Conservation (phyloP, 1,284 basidiomycete species). For the Fomitiporia mediterranea region DNA sequence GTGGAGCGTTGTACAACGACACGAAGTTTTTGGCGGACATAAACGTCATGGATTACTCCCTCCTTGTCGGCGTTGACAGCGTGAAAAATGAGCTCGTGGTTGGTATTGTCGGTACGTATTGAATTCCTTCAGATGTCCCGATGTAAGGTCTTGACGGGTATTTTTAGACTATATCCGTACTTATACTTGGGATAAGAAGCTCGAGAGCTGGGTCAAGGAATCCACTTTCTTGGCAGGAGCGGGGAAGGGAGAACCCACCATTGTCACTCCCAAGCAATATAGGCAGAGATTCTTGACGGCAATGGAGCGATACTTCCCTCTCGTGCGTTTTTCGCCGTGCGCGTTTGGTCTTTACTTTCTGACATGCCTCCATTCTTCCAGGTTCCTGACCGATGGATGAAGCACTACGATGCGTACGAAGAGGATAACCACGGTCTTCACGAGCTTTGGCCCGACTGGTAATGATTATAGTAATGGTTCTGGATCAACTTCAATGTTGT, state of each 20-base stretch:
- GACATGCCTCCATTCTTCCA: slow-evolving; percentile 27
- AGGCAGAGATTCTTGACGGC: slow-evolving; percentile 84
- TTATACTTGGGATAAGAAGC: slow-evolving; percentile 97
- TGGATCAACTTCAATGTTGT: neutral
- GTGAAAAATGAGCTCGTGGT: slow-evolving; percentile 82
- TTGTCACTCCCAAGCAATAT: slow-evolving; percentile 85
- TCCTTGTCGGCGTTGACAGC: slow-evolving; percentile 91
- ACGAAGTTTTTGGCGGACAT: slow-evolving; percentile 91
- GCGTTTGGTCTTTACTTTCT: slow-evolving; percentile 16
- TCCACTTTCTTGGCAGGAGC: slow-evolving; percentile 80
- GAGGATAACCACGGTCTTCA: slow-evolving; percentile 56
- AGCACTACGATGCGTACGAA: slow-evolving; percentile 69
- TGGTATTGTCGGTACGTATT: slow-evolving; percentile 85
- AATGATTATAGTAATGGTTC: slow-evolving; percentile 9
- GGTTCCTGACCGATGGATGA: slow-evolving; percentile 87
- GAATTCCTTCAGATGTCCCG: neutral
- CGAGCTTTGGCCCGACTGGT: slow-evolving; percentile 54
- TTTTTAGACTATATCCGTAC: slow-evolving; percentile 83
- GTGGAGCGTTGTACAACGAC: slow-evolving; percentile 90
- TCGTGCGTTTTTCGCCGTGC: slow-evolving; percentile 43
- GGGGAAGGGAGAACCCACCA: slow-evolving; percentile 85
- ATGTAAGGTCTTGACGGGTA: slow-evolving; percentile 2
- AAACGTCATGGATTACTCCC: slow-evolving; percentile 99
- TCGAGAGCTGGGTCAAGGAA: slow-evolving; percentile 98
- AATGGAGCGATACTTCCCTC: slow-evolving; percentile 89